phyloP scores from a whole-genome alignment of 306 rosid species.

The Mimosa pudica region DNA sequence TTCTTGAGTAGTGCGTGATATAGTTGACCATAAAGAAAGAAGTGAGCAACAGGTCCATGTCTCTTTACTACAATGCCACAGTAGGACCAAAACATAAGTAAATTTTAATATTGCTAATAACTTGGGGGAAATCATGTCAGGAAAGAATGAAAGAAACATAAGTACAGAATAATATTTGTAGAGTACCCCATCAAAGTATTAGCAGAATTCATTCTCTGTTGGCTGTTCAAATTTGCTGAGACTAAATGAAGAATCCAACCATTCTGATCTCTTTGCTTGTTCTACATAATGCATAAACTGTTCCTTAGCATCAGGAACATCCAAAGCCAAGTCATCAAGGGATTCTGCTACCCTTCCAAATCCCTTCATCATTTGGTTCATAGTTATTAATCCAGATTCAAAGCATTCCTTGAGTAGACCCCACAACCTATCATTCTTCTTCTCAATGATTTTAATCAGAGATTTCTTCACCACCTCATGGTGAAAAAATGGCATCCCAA shows the following conservation, averaged over 20 bases:
- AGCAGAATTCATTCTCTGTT: slow-evolving; percentile 44
- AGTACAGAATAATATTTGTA: neutral
- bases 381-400: slow-evolving; percentile 65
- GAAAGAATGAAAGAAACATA: neutral
- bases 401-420: slow-evolving; percentile 61
- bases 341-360: slow-evolving; percentile 67
- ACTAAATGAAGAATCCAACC: slow-evolving; percentile 65
- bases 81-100: neutral
- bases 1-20: neutral
- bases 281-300: slow-evolving; percentile 53
- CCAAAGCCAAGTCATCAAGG: slow-evolving; percentile 73
- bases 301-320: slow-evolving; percentile 70
- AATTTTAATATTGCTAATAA: neutral
- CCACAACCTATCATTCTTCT: slow-evolving; percentile 69
- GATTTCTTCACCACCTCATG: slow-evolving; percentile 76
- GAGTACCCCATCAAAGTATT: slow-evolving; percentile 27
- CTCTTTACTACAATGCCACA: neutral
- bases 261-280: slow-evolving; percentile 56
- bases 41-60: neutral
- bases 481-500: slow-evolving; percentile 80
- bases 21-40: neutral
- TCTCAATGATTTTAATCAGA: slow-evolving; percentile 53
- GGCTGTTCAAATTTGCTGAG: slow-evolving; percentile 40
- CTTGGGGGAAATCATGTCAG: no score
- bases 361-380: slow-evolving; percentile 69